Conservation (phyloP, 768 basidiomycete species). For the Gloeopeniophorella convolvens region DNA sequence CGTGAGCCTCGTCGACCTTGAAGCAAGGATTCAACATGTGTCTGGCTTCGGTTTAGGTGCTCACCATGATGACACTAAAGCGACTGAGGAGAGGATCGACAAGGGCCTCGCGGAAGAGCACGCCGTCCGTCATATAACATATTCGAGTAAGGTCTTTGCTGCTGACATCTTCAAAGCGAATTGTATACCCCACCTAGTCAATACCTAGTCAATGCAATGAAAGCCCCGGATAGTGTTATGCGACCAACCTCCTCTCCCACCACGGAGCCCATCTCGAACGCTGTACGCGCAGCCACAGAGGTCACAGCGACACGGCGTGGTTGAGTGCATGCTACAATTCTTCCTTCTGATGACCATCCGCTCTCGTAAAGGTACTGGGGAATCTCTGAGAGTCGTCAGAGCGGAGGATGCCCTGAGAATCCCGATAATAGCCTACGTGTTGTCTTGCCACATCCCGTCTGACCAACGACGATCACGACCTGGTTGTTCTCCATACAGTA, state of each 20-base stretch:
- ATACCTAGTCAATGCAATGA: slow-evolving; percentile 87
- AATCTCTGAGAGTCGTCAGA: slow-evolving; percentile 50
- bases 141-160: slow-evolving; percentile 81
- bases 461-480: slow-evolving; percentile 84
- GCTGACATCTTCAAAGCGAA: slow-evolving; percentile 93
- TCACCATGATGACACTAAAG: slow-evolving; percentile 93
- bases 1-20: slow-evolving; percentile 97
- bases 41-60: slow-evolving; percentile 18
- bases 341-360: slow-evolving; percentile 83
- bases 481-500: slow-evolving; percentile 80
- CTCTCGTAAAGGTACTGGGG: slow-evolving; percentile 93
- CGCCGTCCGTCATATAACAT: slow-evolving; percentile 96
- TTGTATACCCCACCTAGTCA: slow-evolving; percentile 88
- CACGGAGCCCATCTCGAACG: slow-evolving; percentile 82
- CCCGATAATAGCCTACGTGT: slow-evolving; percentile 59
- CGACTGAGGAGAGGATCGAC: slow-evolving; percentile 87
- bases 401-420: neutral
- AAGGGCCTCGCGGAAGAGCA: slow-evolving; percentile 92
- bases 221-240: slow-evolving; percentile 77
- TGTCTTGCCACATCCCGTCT: slow-evolving; percentile 97
- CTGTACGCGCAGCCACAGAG: slow-evolving; percentile 86
- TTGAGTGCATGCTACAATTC: slow-evolving; percentile 88
- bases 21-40: neutral
- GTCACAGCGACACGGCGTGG: slow-evolving; percentile 93
- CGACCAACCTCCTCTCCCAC: slow-evolving; percentile 78